Base-by-base conservation (phyloP, 2,329 filamentous ascomycete species). In the Sodiomyces alkalinus region DNA sequence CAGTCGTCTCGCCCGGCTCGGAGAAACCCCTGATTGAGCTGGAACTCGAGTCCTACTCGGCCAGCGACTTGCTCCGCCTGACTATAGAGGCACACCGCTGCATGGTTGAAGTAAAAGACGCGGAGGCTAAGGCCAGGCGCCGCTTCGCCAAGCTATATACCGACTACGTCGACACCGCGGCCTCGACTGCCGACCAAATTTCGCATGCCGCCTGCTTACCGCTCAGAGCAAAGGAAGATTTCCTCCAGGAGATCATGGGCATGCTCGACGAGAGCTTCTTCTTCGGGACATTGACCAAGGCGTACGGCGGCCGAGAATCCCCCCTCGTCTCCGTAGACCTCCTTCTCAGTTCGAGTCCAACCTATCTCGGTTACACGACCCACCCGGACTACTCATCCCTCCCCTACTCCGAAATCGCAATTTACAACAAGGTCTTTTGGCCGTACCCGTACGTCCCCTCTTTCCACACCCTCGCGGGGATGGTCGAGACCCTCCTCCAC, bases 221-320 rank as follows among this genome's bases (percentile, higher is more conserved):
- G n/a, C 20, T 23, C n/a, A 13, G 22, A 23, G 4, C n/a, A 6
- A 5, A 21, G n/a, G 16, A 4, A 7, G 14, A 21, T 4, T 21
- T 20, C 11, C 4, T 27, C 17, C 3, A 7, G 18, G 18, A 27
- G 4, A 21, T 35, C 15, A 30, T 33, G 22, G 7, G 6, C 11
- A 7, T 8, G 6, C 19, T 33, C 4, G 33, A 36, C 29, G 20
- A 29, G 3, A 28, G 17, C n/a, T 28, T 36, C 29, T 35, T 30
- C 17, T 28, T 32, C 15, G 25, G 32, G 8, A 23, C 22, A 13
- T 5, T 35, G 24, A 35, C 27, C 4, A 25, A 21, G n/a, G 12
- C 11, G 9, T 22, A 23, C 11, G 19, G 18, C 13, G 9, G 19
- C 3, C 11, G 10, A 4, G 4, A 13, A 9, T 2, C 6, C 4